These are phyloP conservation scores for Boeremia lycopersici DNA, from an alignment of 2,329 filamentous ascomycete species.

Conservation along the genomic window DNA sequence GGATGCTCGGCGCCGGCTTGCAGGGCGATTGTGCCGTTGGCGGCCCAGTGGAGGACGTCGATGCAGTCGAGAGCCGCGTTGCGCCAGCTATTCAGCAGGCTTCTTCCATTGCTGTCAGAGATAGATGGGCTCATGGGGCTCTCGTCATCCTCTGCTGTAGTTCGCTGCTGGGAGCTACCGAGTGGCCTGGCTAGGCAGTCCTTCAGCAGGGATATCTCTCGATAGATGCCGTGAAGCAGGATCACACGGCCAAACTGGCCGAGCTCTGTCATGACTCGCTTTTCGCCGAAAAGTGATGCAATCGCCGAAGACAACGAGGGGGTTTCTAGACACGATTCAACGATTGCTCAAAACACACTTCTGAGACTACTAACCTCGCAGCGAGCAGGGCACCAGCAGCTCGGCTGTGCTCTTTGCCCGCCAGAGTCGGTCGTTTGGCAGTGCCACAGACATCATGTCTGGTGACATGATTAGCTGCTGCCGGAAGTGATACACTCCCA, in stretches of 20 bases:
- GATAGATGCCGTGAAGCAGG: slow-evolving; percentile 58
- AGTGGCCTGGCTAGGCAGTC: slow-evolving; percentile 51
- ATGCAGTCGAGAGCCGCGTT: slow-evolving; percentile 56
- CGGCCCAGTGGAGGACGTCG: slow-evolving; percentile 64
- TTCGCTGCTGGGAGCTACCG: slow-evolving; percentile 33
- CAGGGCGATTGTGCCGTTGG: slow-evolving; percentile 58
- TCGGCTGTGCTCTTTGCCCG: background rate
- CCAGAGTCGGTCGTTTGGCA: slow-evolving; percentile 9
- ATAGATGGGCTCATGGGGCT: slow-evolving; percentile 56
- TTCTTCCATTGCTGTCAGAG: slow-evolving; percentile 16
- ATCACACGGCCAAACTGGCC: slow-evolving; percentile 58
- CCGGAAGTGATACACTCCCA: slow-evolving; percentile 13
- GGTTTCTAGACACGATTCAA: background rate
- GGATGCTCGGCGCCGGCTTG: slow-evolving; percentile 60
- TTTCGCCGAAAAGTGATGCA: slow-evolving; percentile 7
- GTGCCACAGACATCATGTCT: background rate
- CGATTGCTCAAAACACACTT: no score
- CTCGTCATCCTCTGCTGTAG: slow-evolving; percentile 16
- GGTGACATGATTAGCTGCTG: slow-evolving; percentile 8
- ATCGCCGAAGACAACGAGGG: slow-evolving; percentile 7
- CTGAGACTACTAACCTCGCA: background rate
- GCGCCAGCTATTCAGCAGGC: slow-evolving; percentile 51
- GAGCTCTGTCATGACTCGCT: slow-evolving; percentile 32
- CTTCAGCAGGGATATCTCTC: slow-evolving; percentile 54
- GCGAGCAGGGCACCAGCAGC: background rate